Percentiles rank a stretch among this genome's conserved stretches.
phyloP scores from a whole-genome alignment of 176 grass and related monocot species.

The Oryza nivara region DNA sequence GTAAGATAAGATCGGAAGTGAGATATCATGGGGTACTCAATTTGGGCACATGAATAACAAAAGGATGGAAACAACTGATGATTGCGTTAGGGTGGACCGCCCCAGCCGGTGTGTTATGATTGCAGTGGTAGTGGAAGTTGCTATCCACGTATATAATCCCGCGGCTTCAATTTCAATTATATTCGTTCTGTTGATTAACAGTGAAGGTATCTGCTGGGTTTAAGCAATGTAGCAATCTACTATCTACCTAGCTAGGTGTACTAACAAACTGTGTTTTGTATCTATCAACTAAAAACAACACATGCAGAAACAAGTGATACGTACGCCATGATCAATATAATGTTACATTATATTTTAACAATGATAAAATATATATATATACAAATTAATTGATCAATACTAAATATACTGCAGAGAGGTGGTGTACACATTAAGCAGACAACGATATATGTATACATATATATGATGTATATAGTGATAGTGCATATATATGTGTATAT shows the following conservation, averaged over 20 bases:
- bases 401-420: neutral
- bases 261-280: neutral
- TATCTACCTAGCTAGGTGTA: neutral
- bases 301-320: neutral
- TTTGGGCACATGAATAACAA: neutral
- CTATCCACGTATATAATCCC: constrained; percentile 8
- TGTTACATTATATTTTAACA: neutral
- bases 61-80: neutral
- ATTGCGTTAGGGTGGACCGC: neutral
- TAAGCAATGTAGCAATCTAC: neutral
- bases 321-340: no score
- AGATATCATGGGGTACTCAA: neutral
- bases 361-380: neutral
- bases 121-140: constrained; percentile 32
- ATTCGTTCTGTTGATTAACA: constrained; percentile 20
- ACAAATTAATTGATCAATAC: neutral
- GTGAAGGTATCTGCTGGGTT: constrained; percentile 1
- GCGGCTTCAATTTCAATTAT: neutral
- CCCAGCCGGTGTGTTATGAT: constrained; percentile 26
- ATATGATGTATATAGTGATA: neutral
- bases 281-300: neutral
- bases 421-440: neutral
- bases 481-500: neutral
- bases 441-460: neutral
- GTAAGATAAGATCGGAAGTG: neutral